Percentiles rank a stretch among this genome's conserved stretches.
phyloP scores from a whole-genome alignment of 2,329 filamentous ascomycete genomes.

The Didymella glomerata region DNA sequence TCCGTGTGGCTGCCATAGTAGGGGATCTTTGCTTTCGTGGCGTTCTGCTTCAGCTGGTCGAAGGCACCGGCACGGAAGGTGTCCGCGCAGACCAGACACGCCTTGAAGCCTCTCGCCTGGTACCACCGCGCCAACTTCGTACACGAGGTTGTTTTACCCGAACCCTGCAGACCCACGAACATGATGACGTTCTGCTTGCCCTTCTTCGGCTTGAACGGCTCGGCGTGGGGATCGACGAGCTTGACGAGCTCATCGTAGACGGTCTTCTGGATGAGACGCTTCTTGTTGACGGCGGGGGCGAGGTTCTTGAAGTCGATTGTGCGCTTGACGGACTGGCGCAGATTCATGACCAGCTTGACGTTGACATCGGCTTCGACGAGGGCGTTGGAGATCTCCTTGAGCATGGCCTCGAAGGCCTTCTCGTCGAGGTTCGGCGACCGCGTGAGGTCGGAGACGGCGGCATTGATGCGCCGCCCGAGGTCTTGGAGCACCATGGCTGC shows the following conservation, averaged over 20 bases:
- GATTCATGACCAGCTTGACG: conserved; percentile 86
- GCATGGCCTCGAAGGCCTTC: conserved; percentile 98
- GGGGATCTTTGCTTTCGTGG: conserved; percentile 97
- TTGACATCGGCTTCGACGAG: conserved; percentile 98
- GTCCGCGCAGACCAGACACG: conserved; percentile 94
- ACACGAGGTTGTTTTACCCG: conserved; percentile 97
- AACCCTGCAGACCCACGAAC: conserved; percentile 98
- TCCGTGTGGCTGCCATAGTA: conserved; percentile 98
- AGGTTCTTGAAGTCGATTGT: conserved; percentile 96
- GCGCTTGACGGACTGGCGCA: conserved; percentile 90
- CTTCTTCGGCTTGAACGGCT: conserved; percentile 97
- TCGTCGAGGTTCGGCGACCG: conserved; percentile 93
- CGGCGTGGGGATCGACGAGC: conserved; percentile 93
- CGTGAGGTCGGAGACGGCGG: conserved; percentile 92
- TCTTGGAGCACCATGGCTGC: conserved; percentile 93
- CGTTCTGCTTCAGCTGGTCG: conserved; percentile 98
- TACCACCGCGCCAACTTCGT: conserved; percentile 97
- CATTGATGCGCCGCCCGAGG: conserved; percentile 96
- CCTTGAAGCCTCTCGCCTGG: conserved; percentile 89
- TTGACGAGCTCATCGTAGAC: conserved; percentile 97
- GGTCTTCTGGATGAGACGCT: conserved; percentile 95
- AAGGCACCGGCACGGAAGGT: conserved; percentile 99
- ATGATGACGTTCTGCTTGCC: conserved; percentile 97
- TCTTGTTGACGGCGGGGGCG: conserved; percentile 93
- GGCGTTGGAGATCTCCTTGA: conserved; percentile 96